Evolutionary conservation across 2,329 filamentous ascomycete genomes (phyloP).

Genomic region (Lachnellula cervina): DNA sequence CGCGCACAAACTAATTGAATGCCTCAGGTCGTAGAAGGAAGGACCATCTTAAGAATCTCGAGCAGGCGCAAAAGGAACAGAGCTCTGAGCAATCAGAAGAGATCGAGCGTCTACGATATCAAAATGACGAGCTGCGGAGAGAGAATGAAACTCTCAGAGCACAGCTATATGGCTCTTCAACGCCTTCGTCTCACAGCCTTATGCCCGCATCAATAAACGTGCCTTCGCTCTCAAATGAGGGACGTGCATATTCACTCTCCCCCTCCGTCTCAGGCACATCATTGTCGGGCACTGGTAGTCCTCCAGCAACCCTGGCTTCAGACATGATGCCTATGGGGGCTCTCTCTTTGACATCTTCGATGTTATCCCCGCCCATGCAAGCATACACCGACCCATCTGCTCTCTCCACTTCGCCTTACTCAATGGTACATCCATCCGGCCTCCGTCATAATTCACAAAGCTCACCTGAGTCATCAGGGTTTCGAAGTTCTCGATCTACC

Average conservation of each 20-base stretch:
- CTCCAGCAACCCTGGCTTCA: constrained; percentile 26
- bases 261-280: constrained; percentile 31
- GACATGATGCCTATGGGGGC: constrained; percentile 31
- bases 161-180: constrained; percentile 33
- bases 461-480: constrained; percentile 35
- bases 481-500: constrained; percentile 30
- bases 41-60: constrained; percentile 40
- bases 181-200: constrained; percentile 20
- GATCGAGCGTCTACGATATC: constrained; percentile 36
- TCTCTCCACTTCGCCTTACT: constrained; percentile 29
- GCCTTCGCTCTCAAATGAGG: constrained; percentile 19
- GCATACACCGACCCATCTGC: constrained; percentile 28
- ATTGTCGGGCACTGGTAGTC: constrained; percentile 28
- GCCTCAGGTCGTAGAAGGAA: constrained; percentile 38
- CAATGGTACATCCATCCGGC: constrained; percentile 33
- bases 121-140: constrained; percentile 36
- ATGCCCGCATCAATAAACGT: constrained; percentile 23
- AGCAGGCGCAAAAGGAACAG: constrained; percentile 38
- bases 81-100: constrained; percentile 36
- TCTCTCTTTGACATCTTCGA: constrained; percentile 30
- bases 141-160: constrained; percentile 37
- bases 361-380: constrained; percentile 28
- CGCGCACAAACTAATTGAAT: constrained; percentile 12
- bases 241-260: constrained; percentile 30
- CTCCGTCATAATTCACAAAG: constrained; percentile 34